Conservation (phyloP, 352 stramenopile genomes). For the Phytophthora parvispora region DNA sequence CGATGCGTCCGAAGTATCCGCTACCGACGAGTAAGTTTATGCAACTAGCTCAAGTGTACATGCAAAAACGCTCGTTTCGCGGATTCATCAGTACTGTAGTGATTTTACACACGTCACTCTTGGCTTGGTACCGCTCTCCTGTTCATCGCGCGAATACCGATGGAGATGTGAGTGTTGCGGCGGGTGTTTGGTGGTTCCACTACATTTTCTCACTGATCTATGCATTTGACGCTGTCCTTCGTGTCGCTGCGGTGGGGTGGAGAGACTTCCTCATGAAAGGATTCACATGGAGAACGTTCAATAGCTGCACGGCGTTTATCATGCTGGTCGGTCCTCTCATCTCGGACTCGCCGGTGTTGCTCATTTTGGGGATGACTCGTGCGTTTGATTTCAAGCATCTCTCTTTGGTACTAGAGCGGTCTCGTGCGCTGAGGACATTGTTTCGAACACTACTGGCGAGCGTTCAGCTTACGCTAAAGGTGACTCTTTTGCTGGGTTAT, state of each 20-base stretch:
- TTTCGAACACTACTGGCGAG: slow-evolving; percentile 81
- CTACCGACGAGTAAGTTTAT: slow-evolving; percentile 69
- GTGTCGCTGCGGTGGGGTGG: slow-evolving; percentile 80
- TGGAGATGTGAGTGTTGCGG: slow-evolving; percentile 37
- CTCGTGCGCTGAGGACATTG: slow-evolving; percentile 72
- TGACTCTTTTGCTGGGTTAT: slow-evolving; percentile 85
- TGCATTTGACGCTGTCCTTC: slow-evolving; percentile 73
- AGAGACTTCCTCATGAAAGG: slow-evolving; percentile 88
- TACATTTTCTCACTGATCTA: slow-evolving; percentile 88
- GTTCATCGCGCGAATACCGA: slow-evolving; percentile 47
- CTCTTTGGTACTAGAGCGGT: slow-evolving; percentile 78
- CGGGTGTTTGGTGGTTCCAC: slow-evolving; percentile 77
- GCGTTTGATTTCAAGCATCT: slow-evolving; percentile 90
- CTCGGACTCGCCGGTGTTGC: slow-evolving; percentile 64
- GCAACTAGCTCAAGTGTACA: slow-evolving; percentile 66
- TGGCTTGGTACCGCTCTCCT: slow-evolving; percentile 80
- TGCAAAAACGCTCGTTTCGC: slow-evolving; percentile 74
- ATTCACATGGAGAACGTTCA: slow-evolving; percentile 83
- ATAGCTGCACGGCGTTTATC: slow-evolving; percentile 78
- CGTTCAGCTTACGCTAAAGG: slow-evolving; percentile 78
- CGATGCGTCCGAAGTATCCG: slow-evolving; percentile 81
- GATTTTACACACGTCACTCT: slow-evolving; percentile 74
- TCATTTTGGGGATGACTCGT: slow-evolving; percentile 82
- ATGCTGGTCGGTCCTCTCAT: slow-evolving; percentile 80
- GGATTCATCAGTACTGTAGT: slow-evolving; percentile 72